phyloP scores from a whole-genome alignment of 495 filamentous ascomycete genomes.

The Aspergillus panamensis region DNA sequence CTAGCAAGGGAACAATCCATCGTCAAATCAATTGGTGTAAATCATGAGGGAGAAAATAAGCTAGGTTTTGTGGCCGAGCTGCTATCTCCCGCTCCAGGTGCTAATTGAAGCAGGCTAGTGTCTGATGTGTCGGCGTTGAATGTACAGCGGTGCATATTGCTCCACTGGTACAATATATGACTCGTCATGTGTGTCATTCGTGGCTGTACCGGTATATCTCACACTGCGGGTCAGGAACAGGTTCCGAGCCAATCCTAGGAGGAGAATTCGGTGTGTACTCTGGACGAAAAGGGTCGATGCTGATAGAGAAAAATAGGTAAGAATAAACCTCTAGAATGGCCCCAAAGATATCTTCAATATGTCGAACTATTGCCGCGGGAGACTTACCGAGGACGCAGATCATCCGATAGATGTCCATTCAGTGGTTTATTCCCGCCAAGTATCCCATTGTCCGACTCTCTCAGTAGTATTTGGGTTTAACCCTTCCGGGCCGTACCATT shows the following conservation, averaged over 20 bases:
- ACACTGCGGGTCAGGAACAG: neutral
- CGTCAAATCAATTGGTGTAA: neutral
- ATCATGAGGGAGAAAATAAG: neutral
- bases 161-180: slow-evolving; percentile 8
- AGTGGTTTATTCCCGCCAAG: neutral
- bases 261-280: neutral
- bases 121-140: slow-evolving; percentile 13
- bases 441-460: neutral
- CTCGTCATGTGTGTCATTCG: slow-evolving; percentile 4
- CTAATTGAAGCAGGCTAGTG: neutral
- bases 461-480: neutral
- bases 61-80: neutral
- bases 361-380: slow-evolving; percentile 6
- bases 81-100: neutral
- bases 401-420: slow-evolving; percentile 7
- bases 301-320: neutral
- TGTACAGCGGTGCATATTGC: slow-evolving; percentile 1
- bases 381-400: slow-evolving; percentile 1
- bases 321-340: neutral
- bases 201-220: neutral
- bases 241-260: neutral
- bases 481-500: neutral
- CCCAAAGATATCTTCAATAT: neutral
- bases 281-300: neutral
- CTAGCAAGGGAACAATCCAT: neutral